These are phyloP conservation scores for Chloroidium sp. DNA, from an alignment of 163 green algal species.

Conservation along the genomic window DNA sequence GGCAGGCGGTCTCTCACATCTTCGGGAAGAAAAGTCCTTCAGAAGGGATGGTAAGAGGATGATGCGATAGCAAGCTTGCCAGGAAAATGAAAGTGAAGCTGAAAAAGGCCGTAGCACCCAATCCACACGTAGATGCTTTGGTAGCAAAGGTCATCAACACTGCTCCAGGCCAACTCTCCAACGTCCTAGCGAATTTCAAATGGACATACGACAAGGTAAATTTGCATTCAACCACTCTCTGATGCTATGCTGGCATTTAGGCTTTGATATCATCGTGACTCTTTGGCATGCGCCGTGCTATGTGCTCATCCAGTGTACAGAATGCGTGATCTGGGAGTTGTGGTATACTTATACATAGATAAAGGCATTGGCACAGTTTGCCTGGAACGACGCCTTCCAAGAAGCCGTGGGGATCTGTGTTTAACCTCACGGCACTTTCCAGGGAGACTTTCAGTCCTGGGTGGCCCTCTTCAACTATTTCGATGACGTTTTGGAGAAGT, in stretches of 20 bases:
- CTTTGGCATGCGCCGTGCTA: too few relatives aligned
- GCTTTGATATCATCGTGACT: too few relatives aligned
- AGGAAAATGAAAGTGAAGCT: background rate
- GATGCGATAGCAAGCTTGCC: too few relatives aligned
- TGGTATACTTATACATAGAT: background rate
- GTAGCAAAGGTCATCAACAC: conserved; percentile 37
- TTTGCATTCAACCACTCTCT: too few relatives aligned
- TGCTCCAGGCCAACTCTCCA: conserved; percentile 28
- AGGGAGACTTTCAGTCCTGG: conserved; percentile 91
- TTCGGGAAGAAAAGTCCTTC: too few relatives aligned
- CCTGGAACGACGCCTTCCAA: background rate
- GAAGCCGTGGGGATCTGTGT: too few relatives aligned
- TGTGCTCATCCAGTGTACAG: too few relatives aligned
- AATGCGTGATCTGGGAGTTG: too few relatives aligned
- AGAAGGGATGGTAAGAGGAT: too few relatives aligned
- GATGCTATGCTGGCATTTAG: too few relatives aligned
- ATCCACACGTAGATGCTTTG: conserved; percentile 33
- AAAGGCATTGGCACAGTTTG: background rate
- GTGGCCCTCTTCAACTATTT: conserved; percentile 77
- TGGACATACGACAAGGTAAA: conserved; percentile 68
- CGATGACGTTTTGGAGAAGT: conserved; percentile 67
- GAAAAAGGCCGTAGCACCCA: background rate
- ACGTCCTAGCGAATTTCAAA: conserved; percentile 43
- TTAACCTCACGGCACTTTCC: background rate
- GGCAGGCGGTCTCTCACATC: too few relatives aligned